Percentiles rank a stretch among this genome's conserved stretches.
These are phyloP conservation scores for Scleroderma bovista DNA, from an alignment of 768 basidiomycete genomes.

Conservation along the genomic window DNA sequence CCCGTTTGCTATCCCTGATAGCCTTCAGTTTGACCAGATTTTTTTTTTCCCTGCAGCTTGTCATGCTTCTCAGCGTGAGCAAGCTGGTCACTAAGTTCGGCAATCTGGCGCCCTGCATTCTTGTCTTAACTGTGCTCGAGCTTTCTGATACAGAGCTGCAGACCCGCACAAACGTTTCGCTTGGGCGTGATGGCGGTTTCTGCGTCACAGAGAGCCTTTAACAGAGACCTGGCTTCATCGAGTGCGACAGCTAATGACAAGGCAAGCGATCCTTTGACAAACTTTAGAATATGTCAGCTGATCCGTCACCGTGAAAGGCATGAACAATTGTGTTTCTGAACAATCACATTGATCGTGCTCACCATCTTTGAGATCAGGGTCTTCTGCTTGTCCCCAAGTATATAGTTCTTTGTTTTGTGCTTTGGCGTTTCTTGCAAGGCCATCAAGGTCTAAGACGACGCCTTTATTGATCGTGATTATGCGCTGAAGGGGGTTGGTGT, in stretches of 20 bases:
- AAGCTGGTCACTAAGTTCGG: constrained; percentile 67
- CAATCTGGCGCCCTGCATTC: constrained; percentile 59
- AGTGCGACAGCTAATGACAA: constrained; percentile 55
- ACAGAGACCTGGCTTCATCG: constrained; percentile 55
- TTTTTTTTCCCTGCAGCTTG: constrained; percentile 58
- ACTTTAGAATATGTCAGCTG: constrained; percentile 79
- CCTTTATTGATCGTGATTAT: constrained; percentile 78
- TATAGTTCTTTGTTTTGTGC: constrained; percentile 81
- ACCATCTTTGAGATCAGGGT: constrained; percentile 78
- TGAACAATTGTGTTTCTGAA: neutral
- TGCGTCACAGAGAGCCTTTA: constrained; percentile 70
- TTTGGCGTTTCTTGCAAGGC: constrained; percentile 58
- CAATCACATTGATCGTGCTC: constrained; percentile 10
- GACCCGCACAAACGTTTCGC: constrained; percentile 50
- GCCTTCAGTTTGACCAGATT: constrained; percentile 72
- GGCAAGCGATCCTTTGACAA: constrained; percentile 65
- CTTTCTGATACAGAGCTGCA: constrained; percentile 57
- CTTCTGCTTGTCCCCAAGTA: constrained; percentile 73
- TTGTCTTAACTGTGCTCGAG: constrained; percentile 64
- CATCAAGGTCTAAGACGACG: constrained; percentile 68
- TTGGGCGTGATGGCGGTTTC: constrained; percentile 58
- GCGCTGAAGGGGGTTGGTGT: constrained; percentile 64
- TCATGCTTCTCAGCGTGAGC: constrained; percentile 61
- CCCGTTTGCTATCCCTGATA: constrained; percentile 64
- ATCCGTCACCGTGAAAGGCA: constrained; percentile 53